Conservation (phyloP, 352 stramenopile genomes). For the Phytophthora multivora region DNA sequence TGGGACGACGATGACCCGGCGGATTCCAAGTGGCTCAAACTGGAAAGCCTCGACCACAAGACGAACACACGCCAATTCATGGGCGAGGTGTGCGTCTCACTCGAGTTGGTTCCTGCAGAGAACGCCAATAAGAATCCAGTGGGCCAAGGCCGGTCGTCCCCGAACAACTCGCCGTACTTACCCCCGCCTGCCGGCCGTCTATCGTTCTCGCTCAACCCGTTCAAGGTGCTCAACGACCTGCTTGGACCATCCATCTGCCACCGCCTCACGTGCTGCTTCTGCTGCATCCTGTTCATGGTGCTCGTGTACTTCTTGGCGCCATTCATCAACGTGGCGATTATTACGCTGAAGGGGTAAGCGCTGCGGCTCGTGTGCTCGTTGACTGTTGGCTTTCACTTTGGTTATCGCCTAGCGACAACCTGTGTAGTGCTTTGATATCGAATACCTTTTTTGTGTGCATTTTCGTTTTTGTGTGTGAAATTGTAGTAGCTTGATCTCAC, state of each 20-base stretch:
- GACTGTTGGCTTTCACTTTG: conserved; percentile 14
- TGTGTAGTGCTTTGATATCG: conserved; percentile 27
- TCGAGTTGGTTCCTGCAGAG: conserved; percentile 89
- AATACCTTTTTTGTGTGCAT: conserved; percentile 22
- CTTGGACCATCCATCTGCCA: conserved; percentile 89
- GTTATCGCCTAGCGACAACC: conserved; percentile 9
- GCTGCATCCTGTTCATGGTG: conserved; percentile 86
- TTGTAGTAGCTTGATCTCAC: conserved; percentile 4
- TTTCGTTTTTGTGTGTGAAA: background rate
- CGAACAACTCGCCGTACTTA: conserved; percentile 94
- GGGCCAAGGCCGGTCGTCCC: conserved; percentile 84
- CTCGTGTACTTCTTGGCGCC: conserved; percentile 87
- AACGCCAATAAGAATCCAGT: conserved; percentile 79
- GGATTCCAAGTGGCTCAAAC: conserved; percentile 86
- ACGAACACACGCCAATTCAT: conserved; percentile 83
- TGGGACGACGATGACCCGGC: conserved; percentile 85
- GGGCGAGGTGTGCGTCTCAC: conserved; percentile 87
- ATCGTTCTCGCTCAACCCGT: conserved; percentile 92
- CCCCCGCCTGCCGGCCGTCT: conserved; percentile 89
- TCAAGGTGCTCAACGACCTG: conserved; percentile 89
- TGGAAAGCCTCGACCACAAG: conserved; percentile 83
- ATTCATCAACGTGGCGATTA: conserved; percentile 85
- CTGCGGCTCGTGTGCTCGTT: conserved; percentile 7
- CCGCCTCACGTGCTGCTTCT: conserved; percentile 84
- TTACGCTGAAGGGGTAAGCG: conserved; percentile 61